Evolutionary conservation across 495 filamentous ascomycete species (phyloP).

Genomic region (Rhizodiscina lignyota): DNA sequence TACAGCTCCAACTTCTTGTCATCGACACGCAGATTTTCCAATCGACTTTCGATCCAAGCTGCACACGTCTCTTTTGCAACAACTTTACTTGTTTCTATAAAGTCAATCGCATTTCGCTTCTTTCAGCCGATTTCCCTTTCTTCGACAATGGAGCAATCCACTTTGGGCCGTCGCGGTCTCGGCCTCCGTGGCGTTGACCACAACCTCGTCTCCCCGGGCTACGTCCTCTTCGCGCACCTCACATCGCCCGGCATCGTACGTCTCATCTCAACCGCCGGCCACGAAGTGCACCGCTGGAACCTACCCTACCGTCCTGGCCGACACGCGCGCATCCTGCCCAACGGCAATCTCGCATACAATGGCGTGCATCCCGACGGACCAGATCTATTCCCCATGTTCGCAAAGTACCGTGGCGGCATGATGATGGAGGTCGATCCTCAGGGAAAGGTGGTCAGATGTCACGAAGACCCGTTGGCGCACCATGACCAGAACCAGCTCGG

Average conservation of each 20-base stretch:
- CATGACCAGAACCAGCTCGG: slow-evolving; percentile 31
- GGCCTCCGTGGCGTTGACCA: slow-evolving; percentile 27
- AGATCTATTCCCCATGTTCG: slow-evolving; percentile 26
- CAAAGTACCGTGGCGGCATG: slow-evolving; percentile 29
- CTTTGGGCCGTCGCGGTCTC: slow-evolving; percentile 26
- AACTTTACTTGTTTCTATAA: too few species aligned
- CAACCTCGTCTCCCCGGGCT: slow-evolving; percentile 23
- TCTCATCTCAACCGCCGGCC: slow-evolving; percentile 24
- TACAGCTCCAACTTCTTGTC: too few species aligned
- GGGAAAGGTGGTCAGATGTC: slow-evolving; percentile 24
- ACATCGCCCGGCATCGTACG: slow-evolving; percentile 23
- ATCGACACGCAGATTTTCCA: too few species aligned
- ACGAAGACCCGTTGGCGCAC: slow-evolving; percentile 25
- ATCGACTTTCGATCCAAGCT: too few species aligned
- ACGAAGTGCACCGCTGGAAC: slow-evolving; percentile 28
- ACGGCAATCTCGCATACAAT: slow-evolving; percentile 29
- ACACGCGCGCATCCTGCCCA: slow-evolving; percentile 26
- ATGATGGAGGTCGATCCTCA: slow-evolving; percentile 26
- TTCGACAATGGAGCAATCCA: slow-evolving; percentile 26
- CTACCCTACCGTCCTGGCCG: slow-evolving; percentile 26
- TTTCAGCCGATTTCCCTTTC: not conserved
- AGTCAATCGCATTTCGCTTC: too few species aligned
- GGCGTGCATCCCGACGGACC: slow-evolving; percentile 25
- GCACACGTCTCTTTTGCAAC: too few species aligned
- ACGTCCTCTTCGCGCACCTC: slow-evolving; percentile 27